Conservation (phyloP, 345 rosid genomes). For the Chamaenerion angustifolium region DNA sequence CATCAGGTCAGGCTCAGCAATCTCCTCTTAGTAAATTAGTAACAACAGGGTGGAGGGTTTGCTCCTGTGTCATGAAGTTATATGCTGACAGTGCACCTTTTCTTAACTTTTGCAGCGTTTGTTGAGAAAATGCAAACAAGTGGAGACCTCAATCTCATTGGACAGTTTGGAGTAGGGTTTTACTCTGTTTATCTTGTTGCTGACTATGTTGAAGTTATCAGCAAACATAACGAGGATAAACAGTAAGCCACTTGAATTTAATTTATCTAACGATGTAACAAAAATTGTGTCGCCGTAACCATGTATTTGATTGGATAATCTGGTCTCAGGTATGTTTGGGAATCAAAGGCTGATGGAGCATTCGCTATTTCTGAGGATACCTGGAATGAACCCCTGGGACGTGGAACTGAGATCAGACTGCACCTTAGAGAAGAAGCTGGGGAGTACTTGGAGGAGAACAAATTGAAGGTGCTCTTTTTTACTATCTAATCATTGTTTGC, state of each 20-base stretch:
- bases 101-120: constrained; percentile 38
- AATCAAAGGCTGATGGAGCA: constrained; percentile 97
- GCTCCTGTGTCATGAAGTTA: neutral
- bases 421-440: constrained; percentile 94
- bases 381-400: constrained; percentile 94
- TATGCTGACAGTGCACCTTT: neutral
- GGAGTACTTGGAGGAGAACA: constrained; percentile 84
- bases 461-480: constrained; percentile 51
- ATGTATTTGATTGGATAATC: neutral
- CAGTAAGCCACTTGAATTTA: constrained; percentile 36
- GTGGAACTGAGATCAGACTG: constrained; percentile 93
- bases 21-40: too few relatives aligned
- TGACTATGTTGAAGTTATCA: constrained; percentile 91
- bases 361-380: constrained; percentile 95
- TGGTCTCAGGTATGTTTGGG: constrained; percentile 74
- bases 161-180: constrained; percentile 99
- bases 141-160: constrained; percentile 92
- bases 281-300: neutral
- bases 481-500: too few relatives aligned
- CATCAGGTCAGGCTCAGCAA: constrained; percentile 46
- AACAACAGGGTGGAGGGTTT: neutral
- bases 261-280: neutral
- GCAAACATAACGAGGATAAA: constrained; percentile 89
- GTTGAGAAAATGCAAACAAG: constrained; percentile 97
- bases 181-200: constrained; percentile 95